Evolutionary conservation across 495 filamentous ascomycete species (phyloP), one percentile per base, ranked within the genome.

Genomic region (Cenococcum geophilum): DNA sequence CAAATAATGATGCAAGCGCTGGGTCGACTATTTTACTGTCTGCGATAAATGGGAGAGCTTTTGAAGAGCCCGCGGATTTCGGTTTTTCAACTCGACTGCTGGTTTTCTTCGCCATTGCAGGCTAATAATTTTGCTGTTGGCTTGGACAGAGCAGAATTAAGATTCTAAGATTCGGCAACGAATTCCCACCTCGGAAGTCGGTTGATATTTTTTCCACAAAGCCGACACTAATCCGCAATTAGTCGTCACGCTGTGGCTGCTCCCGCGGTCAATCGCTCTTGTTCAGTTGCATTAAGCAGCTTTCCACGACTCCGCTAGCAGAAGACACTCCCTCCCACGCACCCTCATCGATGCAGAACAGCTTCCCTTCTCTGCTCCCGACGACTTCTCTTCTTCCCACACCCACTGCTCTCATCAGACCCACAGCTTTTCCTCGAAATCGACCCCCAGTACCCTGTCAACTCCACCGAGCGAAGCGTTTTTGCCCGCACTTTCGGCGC

Each of bases 1-100:
- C 79, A 74, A 97, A 97, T 25, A 97, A 80, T 52, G 88, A 86
- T 62, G 87, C 84, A 64, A 97, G 69, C 56, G 79, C 74, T 62
- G 89, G 86, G 76, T 97, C 89, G 64, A 95, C 78, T 50, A 65
- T 54, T 27, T 62, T 59, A 22, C 51, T 57, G 54, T 62, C 54
- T 40, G 49, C 40, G 14, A 62, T 34, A 56, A 68, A 64, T 1
- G 61, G 32, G 23, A 22, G 49, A 10, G 22, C 54, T 11, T 32
- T 47, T 10, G 6, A 16, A n/a, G 12, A 4, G 3, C 53, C 22
- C 10, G 40, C 20, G 4, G 35, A 12, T 34, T 36, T 54, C n/a
- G 61, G 45, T 12, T 20, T 61, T 32, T 55, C 45, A n/a, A 42
- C 12, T 37, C 56, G 62, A 40, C 62, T 65, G 62, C 40, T 50